Percentiles rank a stretch among this genome's conserved stretches.
These are phyloP conservation scores for Lasiodiplodia hormozganensis DNA, from an alignment of 2,329 filamentous ascomycete species.

Conservation along the genomic window DNA sequence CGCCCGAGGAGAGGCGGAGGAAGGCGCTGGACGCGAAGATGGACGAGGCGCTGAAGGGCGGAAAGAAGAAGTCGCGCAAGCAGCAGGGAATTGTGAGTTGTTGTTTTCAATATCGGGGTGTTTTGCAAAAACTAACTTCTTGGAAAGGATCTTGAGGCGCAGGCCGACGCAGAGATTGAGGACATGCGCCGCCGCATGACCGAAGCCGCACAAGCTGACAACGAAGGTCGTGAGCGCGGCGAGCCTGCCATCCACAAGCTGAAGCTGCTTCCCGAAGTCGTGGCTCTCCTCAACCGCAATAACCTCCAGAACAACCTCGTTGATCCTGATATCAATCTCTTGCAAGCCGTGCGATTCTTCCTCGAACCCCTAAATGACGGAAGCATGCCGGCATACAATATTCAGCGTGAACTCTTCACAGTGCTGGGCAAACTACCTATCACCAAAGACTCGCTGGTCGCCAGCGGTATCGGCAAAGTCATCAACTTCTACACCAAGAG, in stretches of 20 bases:
- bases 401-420: slow-evolving; percentile 91
- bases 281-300: slow-evolving; percentile 86
- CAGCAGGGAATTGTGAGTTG: slow-evolving; percentile 82
- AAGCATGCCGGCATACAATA: slow-evolving; percentile 93
- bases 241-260: slow-evolving; percentile 91
- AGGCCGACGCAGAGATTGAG: slow-evolving; percentile 88
- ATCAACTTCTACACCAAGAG: slow-evolving; percentile 97
- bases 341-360: slow-evolving; percentile 96
- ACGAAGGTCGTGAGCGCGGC: slow-evolving; percentile 77
- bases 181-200: slow-evolving; percentile 90
- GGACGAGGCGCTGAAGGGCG: slow-evolving; percentile 86
- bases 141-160: slow-evolving; percentile 80
- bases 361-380: slow-evolving; percentile 94
- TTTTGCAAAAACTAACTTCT: slow-evolving; percentile 33
- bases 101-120: neutral
- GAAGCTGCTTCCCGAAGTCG: slow-evolving; percentile 89
- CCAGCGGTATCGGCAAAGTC: slow-evolving; percentile 94
- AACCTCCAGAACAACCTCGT: slow-evolving; percentile 83
- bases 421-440: slow-evolving; percentile 82
- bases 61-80: slow-evolving; percentile 74
- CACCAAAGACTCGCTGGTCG: slow-evolving; percentile 86
- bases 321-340: slow-evolving; percentile 92
- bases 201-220: slow-evolving; percentile 84
- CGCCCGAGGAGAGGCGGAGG: slow-evolving; percentile 84
- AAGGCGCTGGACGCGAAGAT: slow-evolving; percentile 86